phyloP scores from a whole-genome alignment of 768 basidiomycete genomes.

The Mycena metata region DNA sequence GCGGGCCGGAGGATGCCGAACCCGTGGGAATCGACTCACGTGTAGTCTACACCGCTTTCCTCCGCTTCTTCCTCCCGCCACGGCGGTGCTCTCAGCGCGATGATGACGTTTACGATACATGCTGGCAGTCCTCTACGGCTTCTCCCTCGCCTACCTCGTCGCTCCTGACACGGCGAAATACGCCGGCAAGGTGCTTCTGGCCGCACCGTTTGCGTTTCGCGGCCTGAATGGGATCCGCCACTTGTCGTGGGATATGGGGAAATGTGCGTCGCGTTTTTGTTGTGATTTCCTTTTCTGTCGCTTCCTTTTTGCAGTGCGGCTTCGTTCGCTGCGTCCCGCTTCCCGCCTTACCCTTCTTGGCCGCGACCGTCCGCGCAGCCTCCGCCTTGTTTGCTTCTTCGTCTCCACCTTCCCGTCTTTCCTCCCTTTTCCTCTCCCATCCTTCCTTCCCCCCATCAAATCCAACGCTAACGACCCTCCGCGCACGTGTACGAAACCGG shows the following conservation, averaged over 20 bases:
- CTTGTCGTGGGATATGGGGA: slow-evolving; percentile 89
- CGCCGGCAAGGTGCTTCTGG: slow-evolving; percentile 81
- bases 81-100: slow-evolving; percentile 76
- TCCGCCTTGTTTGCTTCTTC: too few relatives aligned
- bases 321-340: too few relatives aligned
- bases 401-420: too few relatives aligned
- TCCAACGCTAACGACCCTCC: too few relatives aligned
- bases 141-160: slow-evolving; percentile 87
- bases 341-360: too few relatives aligned
- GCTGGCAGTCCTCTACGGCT: slow-evolving; percentile 93
- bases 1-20: background rate
- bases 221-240: slow-evolving; percentile 92
- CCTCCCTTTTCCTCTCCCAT: too few relatives aligned
- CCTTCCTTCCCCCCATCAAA: too few relatives aligned
- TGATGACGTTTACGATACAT: slow-evolving; percentile 9
- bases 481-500: slow-evolving; percentile 81
- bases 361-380: too few relatives aligned
- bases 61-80: slow-evolving; percentile 20
- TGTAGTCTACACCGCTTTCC: background rate
- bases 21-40: background rate
- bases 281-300: too few relatives aligned
- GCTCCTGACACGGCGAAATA: slow-evolving; percentile 85
- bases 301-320: too few relatives aligned
- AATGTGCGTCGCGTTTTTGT: too few relatives aligned
- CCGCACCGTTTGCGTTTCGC: slow-evolving; percentile 93